Conservation (phyloP, 2,329 filamentous ascomycete species). For the Botrytis fragariae region DNA sequence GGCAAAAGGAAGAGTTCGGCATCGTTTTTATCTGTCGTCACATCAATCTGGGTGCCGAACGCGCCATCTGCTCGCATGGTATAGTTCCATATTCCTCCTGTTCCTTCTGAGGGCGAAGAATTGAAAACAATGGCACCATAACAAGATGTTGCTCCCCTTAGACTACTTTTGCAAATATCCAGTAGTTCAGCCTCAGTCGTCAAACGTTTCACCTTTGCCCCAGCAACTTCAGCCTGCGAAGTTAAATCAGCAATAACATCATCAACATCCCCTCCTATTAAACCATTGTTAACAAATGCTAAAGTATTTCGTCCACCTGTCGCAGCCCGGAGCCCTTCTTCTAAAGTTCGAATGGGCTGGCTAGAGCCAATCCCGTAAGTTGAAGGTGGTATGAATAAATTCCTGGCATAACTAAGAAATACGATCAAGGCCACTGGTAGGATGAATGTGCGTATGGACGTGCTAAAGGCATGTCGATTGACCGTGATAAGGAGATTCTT, state of each 20-base stretch:
- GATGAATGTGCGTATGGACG: constrained; percentile 56
- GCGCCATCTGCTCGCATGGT: constrained; percentile 74
- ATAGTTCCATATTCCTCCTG: constrained; percentile 75
- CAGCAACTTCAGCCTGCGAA: constrained; percentile 53
- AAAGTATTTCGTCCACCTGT: constrained; percentile 63
- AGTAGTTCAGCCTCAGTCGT: constrained; percentile 57
- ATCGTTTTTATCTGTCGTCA: constrained; percentile 66
- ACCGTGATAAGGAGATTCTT: constrained; percentile 63
- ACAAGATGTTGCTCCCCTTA: constrained; percentile 67
- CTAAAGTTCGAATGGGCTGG: constrained; percentile 60
- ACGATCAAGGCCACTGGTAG: constrained; percentile 57
- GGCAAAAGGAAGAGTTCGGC: constrained; percentile 76
- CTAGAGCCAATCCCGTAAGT: constrained; percentile 68
- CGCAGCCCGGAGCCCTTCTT: constrained; percentile 59
- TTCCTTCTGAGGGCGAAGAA: constrained; percentile 70
- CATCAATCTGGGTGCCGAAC: constrained; percentile 63
- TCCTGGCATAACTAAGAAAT: constrained; percentile 70
- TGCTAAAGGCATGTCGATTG: constrained; percentile 51
- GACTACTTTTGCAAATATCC: constrained; percentile 59
- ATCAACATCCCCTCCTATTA: constrained; percentile 67
- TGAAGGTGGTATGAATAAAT: constrained; percentile 77
- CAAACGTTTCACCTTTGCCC: constrained; percentile 55
- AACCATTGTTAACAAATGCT: constrained; percentile 75
- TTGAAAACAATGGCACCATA: constrained; percentile 73
- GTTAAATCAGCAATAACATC: constrained; percentile 64